phyloP scores from a whole-genome alignment of 2,329 filamentous ascomycete species.

The Didymella keratinophila region DNA sequence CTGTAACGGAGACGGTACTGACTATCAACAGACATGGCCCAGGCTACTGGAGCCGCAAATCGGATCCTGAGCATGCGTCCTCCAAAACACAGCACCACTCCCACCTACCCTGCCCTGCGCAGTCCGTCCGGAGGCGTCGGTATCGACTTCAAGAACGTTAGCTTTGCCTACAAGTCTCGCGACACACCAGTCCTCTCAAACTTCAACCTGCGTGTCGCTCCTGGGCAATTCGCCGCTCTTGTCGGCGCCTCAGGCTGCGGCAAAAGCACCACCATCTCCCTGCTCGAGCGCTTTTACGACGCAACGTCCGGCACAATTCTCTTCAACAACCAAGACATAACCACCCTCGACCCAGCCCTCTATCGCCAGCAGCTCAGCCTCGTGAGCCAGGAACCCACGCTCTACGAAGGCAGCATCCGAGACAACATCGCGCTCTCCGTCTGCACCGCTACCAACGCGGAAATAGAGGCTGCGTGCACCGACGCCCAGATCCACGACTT shows the following conservation, averaged over 20 bases:
- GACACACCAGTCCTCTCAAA: slow-evolving; percentile 70
- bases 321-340: slow-evolving; percentile 55
- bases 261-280: slow-evolving; percentile 90
- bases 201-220: slow-evolving; percentile 57
- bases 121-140: slow-evolving; percentile 29
- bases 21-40: slow-evolving; percentile 40
- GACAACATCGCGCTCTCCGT: slow-evolving; percentile 52
- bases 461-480: slow-evolving; percentile 43
- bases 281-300: slow-evolving; percentile 95
- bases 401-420: slow-evolving; percentile 55
- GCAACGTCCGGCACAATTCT: slow-evolving; percentile 78
- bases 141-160: slow-evolving; percentile 90
- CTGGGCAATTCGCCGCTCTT: slow-evolving; percentile 74
- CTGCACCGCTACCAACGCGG: slow-evolving; percentile 37
- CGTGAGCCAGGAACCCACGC: slow-evolving; percentile 57
- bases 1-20: neutral
- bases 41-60: slow-evolving; percentile 49
- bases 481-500: slow-evolving; percentile 53
- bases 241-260: slow-evolving; percentile 82
- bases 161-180: slow-evolving; percentile 91
- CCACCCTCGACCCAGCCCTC: slow-evolving; percentile 42
- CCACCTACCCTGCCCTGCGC: slow-evolving; percentile 23
- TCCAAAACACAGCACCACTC: slow-evolving; percentile 13
- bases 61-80: slow-evolving; percentile 48
- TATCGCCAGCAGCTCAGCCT: slow-evolving; percentile 55